phyloP scores from a whole-genome alignment of 352 stramenopile genomes.

The Thalassiosira pacifica region DNA sequence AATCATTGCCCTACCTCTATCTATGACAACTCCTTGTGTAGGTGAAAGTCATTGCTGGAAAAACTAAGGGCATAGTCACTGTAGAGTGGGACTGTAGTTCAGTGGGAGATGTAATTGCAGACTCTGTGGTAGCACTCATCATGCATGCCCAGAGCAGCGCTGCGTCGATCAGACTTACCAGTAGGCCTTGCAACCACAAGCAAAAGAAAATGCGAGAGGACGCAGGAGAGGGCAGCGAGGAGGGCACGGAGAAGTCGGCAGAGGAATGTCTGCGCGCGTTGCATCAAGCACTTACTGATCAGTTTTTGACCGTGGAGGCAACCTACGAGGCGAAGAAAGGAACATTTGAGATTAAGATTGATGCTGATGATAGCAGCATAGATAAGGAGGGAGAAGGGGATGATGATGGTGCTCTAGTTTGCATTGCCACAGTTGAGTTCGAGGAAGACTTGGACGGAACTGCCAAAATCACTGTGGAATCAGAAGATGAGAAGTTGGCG shows the following conservation, averaged over 20 bases:
- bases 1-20: neutral
- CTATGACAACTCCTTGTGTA: constrained; percentile 18
- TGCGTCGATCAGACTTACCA: constrained; percentile 84
- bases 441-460: constrained; percentile 60
- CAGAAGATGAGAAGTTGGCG: constrained; percentile 78
- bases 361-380: constrained; percentile 46
- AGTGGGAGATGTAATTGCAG: constrained; percentile 94
- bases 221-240: constrained; percentile 51
- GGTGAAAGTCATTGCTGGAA: constrained; percentile 73
- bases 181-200: constrained; percentile 80
- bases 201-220: constrained; percentile 70
- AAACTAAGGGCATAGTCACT: constrained; percentile 72
- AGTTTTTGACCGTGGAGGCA: constrained; percentile 83
- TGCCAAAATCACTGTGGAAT: constrained; percentile 84
- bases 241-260: constrained; percentile 30
- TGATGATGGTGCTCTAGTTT: constrained; percentile 67
- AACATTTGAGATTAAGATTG: constrained; percentile 79
- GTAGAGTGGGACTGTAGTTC: constrained; percentile 89
- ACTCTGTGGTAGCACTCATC: constrained; percentile 95
- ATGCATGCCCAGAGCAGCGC: constrained; percentile 90
- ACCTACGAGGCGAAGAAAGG: constrained; percentile 77
- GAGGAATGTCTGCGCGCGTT: constrained; percentile 68
- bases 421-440: constrained; percentile 78
- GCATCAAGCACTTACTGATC: constrained; percentile 73
- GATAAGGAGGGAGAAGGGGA: constrained; percentile 43